Evolutionary conservation across 148 eudicot species (phyloP), one percentile per base, ranked within the genome.

Genomic region (Heliosperma pusillum): DNA sequence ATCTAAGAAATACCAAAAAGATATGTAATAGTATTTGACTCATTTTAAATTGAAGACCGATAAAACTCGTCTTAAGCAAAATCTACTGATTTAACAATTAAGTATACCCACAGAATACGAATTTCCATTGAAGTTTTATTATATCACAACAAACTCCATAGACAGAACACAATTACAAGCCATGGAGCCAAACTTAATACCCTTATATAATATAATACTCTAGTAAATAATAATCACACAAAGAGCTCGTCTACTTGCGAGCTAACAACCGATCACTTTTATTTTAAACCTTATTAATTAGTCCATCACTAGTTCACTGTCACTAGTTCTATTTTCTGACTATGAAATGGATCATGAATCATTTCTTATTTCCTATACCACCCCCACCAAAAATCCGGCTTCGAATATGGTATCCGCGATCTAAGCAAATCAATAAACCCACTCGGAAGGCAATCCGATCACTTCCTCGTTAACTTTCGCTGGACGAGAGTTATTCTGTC

Each of bases 371-470:
- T 10, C 33, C 66, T 61, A 61, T 61, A 61, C 66, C 7, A 67
- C 25, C 15, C 42, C 73, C 19, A 26, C 73, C 60, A 52, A 24
- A 22, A 44, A 22, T 16, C 24, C 7, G 33, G 12, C 19, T 66
- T 40, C 40, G 21, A 27, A 29, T 24, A 11, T 7, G 42, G 12
- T 6, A 20, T 57, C 60, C 36, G 5, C 65, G 0, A 3, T 8
- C 33, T 12, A 33, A 19, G 10, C 33, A 22, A 15, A 0, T 74
- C 74, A 80, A 57, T 80, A 80, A 4, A 70, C 77, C 82, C 82
- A 80, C 69, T 80, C 79, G 13, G 72, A 70, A 8, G 82, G 82
- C 68, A 80, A 26, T 29, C 56, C 45, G 63, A 80, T 75, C 33
- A 64, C 82, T 19, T 7, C 69, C 7, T 19, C 50, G 25, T n/a